Base-by-base conservation (phyloP, 2,329 filamentous ascomycete species). In the Botrytis sinoallii region DNA sequence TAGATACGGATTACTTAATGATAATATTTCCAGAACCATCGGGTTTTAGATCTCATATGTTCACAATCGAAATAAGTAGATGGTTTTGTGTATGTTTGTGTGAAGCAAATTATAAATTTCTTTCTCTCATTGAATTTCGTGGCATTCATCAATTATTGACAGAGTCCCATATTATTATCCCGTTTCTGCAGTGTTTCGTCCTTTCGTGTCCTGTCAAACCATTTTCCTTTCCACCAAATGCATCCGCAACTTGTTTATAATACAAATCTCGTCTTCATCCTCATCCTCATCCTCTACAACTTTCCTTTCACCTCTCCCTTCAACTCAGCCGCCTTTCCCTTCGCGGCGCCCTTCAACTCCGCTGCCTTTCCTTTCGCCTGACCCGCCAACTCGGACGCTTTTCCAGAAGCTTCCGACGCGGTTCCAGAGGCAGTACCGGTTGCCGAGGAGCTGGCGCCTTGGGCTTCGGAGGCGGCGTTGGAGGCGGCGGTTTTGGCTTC, bases 301-400 rank as follows among this genome's bases (percentile, higher is more conserved):
- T 67, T 46, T 22, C 64, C 42, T 3, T 44, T 44, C 1, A 20
- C 42, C 0, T 68, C 65, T 9, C 44, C 44, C 44, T 46, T 46
- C 7, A 46, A 2, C 44, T 46, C 44, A 0, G 44, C 44, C 4
- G 65, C 65, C 9, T 67, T 67, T 10, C 81, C 83, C 75, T 80
- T 79, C 38, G 79, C 79, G 55, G 79, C 78, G 1, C 85, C 85
- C 77, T 86, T 82, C 2, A 82, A 81, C 68, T 81, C 81, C 59
- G 81, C 82, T 32, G 79, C 82, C 60, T 79, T 82, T 73, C 82
- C 83, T 75, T 80, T 80, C 25, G 79, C 79, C 52, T 80, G 78
- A 29, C 82, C 82, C 73, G 81, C 79, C 4, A 82, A 77, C 75
- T 85, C 81, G 12, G 76, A 81, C 1, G 83, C 84, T 76, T 86